Evolutionary conservation across 2,329 filamentous ascomycete genomes (phyloP), one percentile per base, ranked within the genome.

Genomic region (Nemania serpens): DNA sequence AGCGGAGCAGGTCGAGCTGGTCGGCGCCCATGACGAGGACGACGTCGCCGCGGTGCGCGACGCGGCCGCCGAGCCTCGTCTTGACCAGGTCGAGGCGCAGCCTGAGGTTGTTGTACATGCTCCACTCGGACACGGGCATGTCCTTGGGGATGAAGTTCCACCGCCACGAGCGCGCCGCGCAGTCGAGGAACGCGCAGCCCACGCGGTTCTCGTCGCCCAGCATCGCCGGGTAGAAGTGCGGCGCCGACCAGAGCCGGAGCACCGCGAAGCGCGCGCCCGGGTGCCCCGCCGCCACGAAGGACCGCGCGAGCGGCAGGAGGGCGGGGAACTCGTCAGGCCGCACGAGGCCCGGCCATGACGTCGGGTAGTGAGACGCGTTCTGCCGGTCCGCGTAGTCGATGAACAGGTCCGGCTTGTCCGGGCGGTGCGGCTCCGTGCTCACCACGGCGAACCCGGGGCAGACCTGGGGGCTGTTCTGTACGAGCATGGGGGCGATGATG

Each of bases 221-320:
- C 78, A 79, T 80, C 15, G 81, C 72, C 6, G 81, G 79, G 65
- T 78, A 82, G 70, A 82, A 83, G 66, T 81, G 77, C 5, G 79
- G 76, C 1, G 79, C 76, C 9, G 76, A 78, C 79, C 79, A 83
- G 47, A 82, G 62, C 5, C 77, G 72, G 1, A 83, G 72, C 13
- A 81, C 60, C 0, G 79, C 74, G 68, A 83, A 83, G 5, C 70
- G 69, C 13, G 77, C 55, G 6, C 22, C 17, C 12, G 20, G 22
- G 29, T 70, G 55, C 50, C 63, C 47, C 7, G 58, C 56, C 2
- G 70, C 56, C 2, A 69, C 25, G 66, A 78, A 79, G 5, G 51
- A 52, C 18, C 65, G 69, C 5, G 75, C 77, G 1, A 62, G 64
- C 0, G 61, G 63, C 2, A 78, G 68, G 17, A 81, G 66, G 5